Evolutionary conservation across 2,329 filamentous ascomycete genomes (phyloP).

Genomic region (Alternaria metachromatica): DNA sequence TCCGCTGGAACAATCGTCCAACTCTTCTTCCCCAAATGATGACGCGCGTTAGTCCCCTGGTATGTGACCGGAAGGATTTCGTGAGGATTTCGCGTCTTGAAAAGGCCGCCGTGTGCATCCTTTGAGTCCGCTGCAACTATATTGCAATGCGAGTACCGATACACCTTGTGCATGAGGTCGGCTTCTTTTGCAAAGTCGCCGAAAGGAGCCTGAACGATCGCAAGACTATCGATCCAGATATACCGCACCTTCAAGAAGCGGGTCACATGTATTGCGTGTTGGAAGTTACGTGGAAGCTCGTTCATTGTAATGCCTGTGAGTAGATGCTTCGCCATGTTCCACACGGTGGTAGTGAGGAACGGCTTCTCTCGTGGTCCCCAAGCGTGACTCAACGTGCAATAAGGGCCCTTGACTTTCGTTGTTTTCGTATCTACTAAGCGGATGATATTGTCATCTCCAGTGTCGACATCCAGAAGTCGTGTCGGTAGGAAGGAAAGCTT

Average conservation of each 20-base stretch:
- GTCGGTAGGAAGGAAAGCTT: background rate
- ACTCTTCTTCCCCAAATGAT: background rate
- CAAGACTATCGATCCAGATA: slow-evolving; percentile 32
- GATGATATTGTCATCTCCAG: background rate
- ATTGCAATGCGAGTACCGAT: background rate
- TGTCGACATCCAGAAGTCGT: background rate
- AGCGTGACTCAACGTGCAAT: slow-evolving; percentile 29
- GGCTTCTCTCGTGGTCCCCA: slow-evolving; percentile 20
- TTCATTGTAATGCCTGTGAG: background rate
- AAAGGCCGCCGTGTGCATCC: background rate
- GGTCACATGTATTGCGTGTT: slow-evolving; percentile 8
- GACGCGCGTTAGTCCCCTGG: background rate
- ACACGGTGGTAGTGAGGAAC: background rate
- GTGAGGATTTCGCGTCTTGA: too few relatives aligned
- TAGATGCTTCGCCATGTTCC: background rate
- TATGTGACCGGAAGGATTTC: background rate
- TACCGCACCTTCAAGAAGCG: slow-evolving; percentile 26
- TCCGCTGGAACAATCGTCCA: background rate
- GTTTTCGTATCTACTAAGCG: slow-evolving; percentile 12
- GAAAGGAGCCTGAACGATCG: slow-evolving; percentile 11
- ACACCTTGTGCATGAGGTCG: background rate
- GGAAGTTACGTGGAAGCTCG: background rate
- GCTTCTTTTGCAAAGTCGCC: slow-evolving; percentile 16
- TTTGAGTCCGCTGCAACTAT: background rate
- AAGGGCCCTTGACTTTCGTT: slow-evolving; percentile 15